These are phyloP conservation scores for Phaeotremella skinneri DNA, from an alignment of 768 basidiomycete genomes.

Conservation along the genomic window DNA sequence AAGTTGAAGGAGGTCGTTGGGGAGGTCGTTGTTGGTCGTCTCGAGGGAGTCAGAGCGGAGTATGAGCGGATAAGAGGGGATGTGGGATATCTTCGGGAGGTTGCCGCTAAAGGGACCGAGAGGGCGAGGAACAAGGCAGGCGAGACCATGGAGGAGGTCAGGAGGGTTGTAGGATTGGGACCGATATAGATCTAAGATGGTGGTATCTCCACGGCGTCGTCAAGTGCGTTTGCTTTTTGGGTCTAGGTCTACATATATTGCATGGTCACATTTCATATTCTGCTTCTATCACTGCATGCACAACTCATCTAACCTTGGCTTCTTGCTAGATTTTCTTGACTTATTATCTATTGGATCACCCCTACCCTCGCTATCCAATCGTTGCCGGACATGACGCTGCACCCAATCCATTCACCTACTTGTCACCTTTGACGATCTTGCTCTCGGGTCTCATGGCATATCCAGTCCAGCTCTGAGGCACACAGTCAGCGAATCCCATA, in stretches of 20 bases:
- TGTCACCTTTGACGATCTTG: conserved; percentile 61
- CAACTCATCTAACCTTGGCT: background rate
- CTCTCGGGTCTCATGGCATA: conserved; percentile 77
- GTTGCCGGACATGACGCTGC: background rate
- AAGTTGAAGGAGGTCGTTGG: conserved; percentile 71
- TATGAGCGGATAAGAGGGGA: conserved; percentile 67
- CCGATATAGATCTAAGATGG: conserved; percentile 21
- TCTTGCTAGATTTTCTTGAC: too few species aligned
- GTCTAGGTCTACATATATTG: background rate
- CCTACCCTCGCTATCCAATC: too few species aligned
- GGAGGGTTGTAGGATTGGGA: conserved; percentile 63
- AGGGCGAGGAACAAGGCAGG: conserved; percentile 64
- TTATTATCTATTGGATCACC: too few species aligned
- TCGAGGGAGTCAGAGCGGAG: conserved; percentile 67
- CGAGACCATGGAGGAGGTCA: conserved; percentile 66
- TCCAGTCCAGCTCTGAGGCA: conserved; percentile 83
- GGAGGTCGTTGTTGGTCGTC: conserved; percentile 66
- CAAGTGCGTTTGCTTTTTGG: too few species aligned
- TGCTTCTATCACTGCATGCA: conserved; percentile 2
- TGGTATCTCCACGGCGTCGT: too few species aligned
- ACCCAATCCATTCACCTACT: too few species aligned
- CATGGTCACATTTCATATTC: too few species aligned
- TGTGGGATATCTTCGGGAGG: conserved; percentile 60
- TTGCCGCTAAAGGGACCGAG: conserved; percentile 65
- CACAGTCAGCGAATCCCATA: conserved; percentile 2